Base-by-base conservation (phyloP, 2,329 filamentous ascomycete genomes). In the Trichoderma asperellum region DNA sequence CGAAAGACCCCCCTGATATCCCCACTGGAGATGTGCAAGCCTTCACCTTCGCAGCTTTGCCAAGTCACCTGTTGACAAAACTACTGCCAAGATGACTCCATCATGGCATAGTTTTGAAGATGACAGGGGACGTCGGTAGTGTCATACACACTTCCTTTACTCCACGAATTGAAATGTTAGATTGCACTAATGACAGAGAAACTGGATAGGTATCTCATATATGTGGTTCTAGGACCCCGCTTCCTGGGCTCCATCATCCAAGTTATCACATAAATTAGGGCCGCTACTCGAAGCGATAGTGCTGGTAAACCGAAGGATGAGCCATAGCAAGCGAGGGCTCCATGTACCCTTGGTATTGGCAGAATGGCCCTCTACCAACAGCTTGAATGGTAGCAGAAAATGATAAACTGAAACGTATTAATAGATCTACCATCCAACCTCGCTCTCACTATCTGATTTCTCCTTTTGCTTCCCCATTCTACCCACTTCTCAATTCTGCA, bases 241-340 rank as follows among this genome's bases (percentile, higher is more conserved):
- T 37, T 35, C 43, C 29, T 27, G 6, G 40, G 21, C 18, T 24
- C 49, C 49, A 56, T 64, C 27, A 43, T 37, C 7, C n/a, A 37
- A 40, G 47, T 18, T 40, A 55, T 53, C 60, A 53, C 35, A 55
- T 47, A 37, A 35, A n/a, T n/a, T 53, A 56, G 61, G 40, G 49
- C 35, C 49, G 11, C 14, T 35, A 35, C n/a, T 21, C 8, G 32
- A 24, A 63, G 24, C 40, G 27, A 24, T 27, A 29, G 47, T 49
- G 47, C n/a, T 49, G 47, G 21, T 4, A 2, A 14, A 14, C 29
- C 21, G 34, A 53, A 43, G 21, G 61, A 64, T 64, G 14, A 56
- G 61, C 16, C 27, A 35, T 24, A 56, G 35, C 16, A 43, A 34
- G 14, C 2, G 40, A n/a, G 40, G 37, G 18, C 8, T n/a, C 1